A percentile compares a stretch with the other conserved stretches of the same genome.
These are phyloP conservation scores for Pyricularia grisea DNA, from an alignment of 2,329 filamentous ascomycete genomes.

Conservation along the genomic window DNA sequence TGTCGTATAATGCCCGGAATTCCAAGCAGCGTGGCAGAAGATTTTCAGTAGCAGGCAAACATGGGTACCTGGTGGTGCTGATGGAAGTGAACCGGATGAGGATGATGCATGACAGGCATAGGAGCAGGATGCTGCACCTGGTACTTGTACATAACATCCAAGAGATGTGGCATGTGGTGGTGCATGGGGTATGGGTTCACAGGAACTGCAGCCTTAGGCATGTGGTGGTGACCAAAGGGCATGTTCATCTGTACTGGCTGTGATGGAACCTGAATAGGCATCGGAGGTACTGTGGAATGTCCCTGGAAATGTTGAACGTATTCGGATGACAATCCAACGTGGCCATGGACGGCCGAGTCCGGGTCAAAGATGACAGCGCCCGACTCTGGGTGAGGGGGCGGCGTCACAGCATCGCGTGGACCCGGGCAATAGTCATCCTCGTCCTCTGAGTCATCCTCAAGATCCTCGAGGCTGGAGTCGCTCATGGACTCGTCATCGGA, in stretches of 20 bases:
- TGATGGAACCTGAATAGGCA: background rate
- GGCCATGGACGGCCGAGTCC: constrained; percentile 27
- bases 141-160: constrained; percentile 5
- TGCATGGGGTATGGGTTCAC: background rate
- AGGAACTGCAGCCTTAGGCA: background rate
- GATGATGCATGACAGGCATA: constrained; percentile 1
- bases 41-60: constrained; percentile 3
- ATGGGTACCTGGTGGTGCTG: constrained; percentile 4
- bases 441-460: constrained; percentile 39
- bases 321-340: constrained; percentile 30
- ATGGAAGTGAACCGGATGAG: constrained; percentile 3
- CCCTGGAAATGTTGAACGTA: constrained; percentile 17
- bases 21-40: background rate
- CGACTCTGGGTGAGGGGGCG: constrained; percentile 20
- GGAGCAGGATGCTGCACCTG: background rate
- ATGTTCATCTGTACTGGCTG: background rate
- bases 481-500: constrained; percentile 29
- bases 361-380: constrained; percentile 31
- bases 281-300: background rate
- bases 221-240: background rate
- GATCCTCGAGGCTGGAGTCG: constrained; percentile 21
- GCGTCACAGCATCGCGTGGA: constrained; percentile 27
- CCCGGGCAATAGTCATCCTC: constrained; percentile 37
- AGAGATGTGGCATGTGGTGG: background rate
- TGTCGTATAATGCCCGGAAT: background rate